A percentile compares a stretch with the other conserved stretches of the same genome.
Evolutionary conservation across 805 yeast species (phyloP).

Genomic region (Monosporozyma aquatica): DNA sequence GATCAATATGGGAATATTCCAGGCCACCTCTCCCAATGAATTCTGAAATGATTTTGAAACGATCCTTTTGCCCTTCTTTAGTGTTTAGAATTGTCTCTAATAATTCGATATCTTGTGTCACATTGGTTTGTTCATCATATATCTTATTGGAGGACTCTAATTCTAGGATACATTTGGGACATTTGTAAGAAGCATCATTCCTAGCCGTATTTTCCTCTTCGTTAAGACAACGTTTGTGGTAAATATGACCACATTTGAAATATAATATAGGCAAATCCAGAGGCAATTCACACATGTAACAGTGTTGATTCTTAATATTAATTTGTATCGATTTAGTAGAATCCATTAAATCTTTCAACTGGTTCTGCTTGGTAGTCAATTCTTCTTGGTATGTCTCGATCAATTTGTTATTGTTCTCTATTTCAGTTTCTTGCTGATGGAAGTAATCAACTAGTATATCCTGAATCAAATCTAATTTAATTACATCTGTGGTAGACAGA

Average conservation of each 20-base stretch:
- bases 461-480: constrained; percentile 65
- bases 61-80: constrained; percentile 40
- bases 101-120: constrained; percentile 53
- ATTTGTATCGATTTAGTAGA: constrained; percentile 34
- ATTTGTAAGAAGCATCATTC: constrained; percentile 30
- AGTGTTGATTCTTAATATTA: constrained; percentile 46
- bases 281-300: constrained; percentile 54
- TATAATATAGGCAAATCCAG: constrained; percentile 74
- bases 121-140: constrained; percentile 49
- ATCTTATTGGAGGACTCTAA: constrained; percentile 55
- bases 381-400: constrained; percentile 61
- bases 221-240: constrained; percentile 69
- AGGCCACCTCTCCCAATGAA: constrained; percentile 85
- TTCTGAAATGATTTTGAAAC: constrained; percentile 68
- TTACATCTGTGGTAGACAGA: constrained; percentile 50
- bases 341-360: constrained; percentile 41
- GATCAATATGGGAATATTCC: constrained; percentile 33
- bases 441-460: constrained; percentile 57
- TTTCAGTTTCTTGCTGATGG: constrained; percentile 51
- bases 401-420: constrained; percentile 57
- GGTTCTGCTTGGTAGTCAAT: constrained; percentile 43
- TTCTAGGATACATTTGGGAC: constrained; percentile 74
- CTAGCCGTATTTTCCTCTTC: constrained; percentile 32
- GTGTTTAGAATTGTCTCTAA: constrained; percentile 50
- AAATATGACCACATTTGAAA: constrained; percentile 80